Base-by-base conservation (phyloP, 345 rosid species). In the Conringia planisiliqua region DNA sequence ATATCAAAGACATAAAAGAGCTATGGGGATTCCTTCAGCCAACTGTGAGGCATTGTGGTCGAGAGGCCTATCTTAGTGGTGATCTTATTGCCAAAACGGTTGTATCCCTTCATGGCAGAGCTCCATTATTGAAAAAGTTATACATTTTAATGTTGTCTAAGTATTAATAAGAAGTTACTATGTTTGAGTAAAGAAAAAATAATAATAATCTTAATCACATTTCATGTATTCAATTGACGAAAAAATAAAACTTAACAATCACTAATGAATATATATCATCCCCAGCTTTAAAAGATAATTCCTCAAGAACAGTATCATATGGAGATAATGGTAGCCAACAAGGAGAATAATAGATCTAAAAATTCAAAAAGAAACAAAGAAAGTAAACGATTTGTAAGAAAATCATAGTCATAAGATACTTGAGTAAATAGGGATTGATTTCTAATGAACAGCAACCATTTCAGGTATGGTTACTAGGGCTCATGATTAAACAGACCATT, bases 361-460 rank as follows among this genome's bases (percentile, higher is more conserved):
- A 71, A 36, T 26, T 27, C 12, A 10, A 38, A 13, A 7, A 43
- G 4, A 5, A 22, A 20, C 10, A 35, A 16, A 10, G 16, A 44
- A 10, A 24, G 58, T 52, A 26, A 26, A 52, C 58, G 35, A 52
- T 52, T 51, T 52, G 58, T 26, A 56, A 56, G 9, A 39, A 17
- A 20, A 52, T 10, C 6, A 6, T 9, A 6, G 42, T 50, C 61
- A n/a, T 27, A 39, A 72, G 62, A 50, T 62, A 38, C 40, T 50
- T 0, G 13, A 46, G 76, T 51, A 48, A 63, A 30, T n/a, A 63
- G 13, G 46, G 14, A 32, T 36, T 55, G 39, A 33, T 20, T 56
- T 54, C 65, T 54, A 73, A 16, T 32, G 36, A 63, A 54, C 61
- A 7, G 42, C 3, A 72, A 62, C 62, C 69, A 62, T 62, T 52